Base-by-base conservation (phyloP, 2,329 filamentous ascomycete species). In the Aspergillus aculeatinus region DNA sequence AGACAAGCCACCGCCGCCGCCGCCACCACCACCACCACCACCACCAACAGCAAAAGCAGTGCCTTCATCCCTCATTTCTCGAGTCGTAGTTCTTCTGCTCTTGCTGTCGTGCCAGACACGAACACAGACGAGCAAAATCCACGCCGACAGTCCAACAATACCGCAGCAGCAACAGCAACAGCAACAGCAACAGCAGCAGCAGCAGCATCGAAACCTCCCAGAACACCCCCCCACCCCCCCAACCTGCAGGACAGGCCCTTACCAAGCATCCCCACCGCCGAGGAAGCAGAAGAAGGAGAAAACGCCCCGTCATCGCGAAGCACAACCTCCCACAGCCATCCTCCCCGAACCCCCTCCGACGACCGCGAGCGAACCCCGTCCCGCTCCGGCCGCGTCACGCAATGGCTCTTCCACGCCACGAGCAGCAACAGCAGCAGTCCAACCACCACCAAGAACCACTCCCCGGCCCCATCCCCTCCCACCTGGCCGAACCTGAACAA, bases 61-160 rank as follows among this genome's bases (percentile, higher is more conserved):
- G 59, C 68, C 51, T 59, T 72, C 44, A 68, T 73, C 33, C 71
- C 70, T 12, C 72, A 74, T 59, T 75, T 74, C 63, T 73, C 72
- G 27, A 59, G 55, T 21, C 65, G 60, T 35, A 27, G 50, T 33
- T 60, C 60, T n/a, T 58, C 61, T 56, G 55, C 51, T 48, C 60
- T 59, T 60, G 58, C 60, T 42, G 35, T 63, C 48, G 60, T 55
- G 23, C 60, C 51, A 19, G 10, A 27, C 27, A 19, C 54, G 31
- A 31, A 60, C 54, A 29, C 48, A 48, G 60, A 48, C 29, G 58
- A 50, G 49, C 52, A 55, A 31, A 31, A 31, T 25, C 23, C 12
- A 5, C 48, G 2, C 25, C 23, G 29, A n/a, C 48, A 31, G 14
- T 12, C 5, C 39, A n/a, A 51, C 25, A 23, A 48, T 48, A 48